Conservation (phyloP, 768 basidiomycete genomes). For the Leucocoprinus leucothites region DNA sequence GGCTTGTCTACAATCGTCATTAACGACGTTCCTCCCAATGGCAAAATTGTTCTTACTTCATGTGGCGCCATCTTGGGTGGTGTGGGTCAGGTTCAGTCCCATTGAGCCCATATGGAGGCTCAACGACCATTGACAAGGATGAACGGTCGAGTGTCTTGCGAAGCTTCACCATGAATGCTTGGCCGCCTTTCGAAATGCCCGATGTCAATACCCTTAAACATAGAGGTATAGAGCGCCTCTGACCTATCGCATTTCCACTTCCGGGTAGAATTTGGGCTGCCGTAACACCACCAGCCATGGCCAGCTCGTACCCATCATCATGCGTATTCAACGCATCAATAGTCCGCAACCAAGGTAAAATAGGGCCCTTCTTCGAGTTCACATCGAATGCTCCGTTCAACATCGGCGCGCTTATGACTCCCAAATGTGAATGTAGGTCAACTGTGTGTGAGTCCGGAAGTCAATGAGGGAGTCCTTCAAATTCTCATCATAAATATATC, state of each 20-base stretch:
- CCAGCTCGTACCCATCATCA: constrained; percentile 68
- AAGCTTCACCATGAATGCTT: constrained; percentile 85
- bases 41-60: constrained; percentile 53
- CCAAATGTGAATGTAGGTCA: constrained; percentile 80
- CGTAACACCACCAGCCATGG: constrained; percentile 87
- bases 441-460: constrained; percentile 32
- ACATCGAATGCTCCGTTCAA: constrained; percentile 51
- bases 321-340: constrained; percentile 87
- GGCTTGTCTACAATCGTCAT: constrained; percentile 43
- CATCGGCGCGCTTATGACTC: constrained; percentile 64
- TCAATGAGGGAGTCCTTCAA: not conserved
- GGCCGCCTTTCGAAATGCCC: constrained; percentile 55
- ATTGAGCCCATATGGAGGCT: constrained; percentile 69
- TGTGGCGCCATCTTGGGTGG: constrained; percentile 63
- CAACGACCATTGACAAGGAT: constrained; percentile 78
- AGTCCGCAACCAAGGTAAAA: constrained; percentile 76
- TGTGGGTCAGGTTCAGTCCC: constrained; percentile 34
- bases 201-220: not conserved
- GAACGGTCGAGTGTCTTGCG: constrained; percentile 75
- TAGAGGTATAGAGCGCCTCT: not conserved
- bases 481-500: not conserved
- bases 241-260: constrained; percentile 68
- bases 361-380: constrained; percentile 64
- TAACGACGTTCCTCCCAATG: not conserved
- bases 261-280: constrained; percentile 82